These are phyloP conservation scores for Copromyces sp. DNA, from an alignment of 495 filamentous ascomycete genomes.

Conservation along the genomic window DNA sequence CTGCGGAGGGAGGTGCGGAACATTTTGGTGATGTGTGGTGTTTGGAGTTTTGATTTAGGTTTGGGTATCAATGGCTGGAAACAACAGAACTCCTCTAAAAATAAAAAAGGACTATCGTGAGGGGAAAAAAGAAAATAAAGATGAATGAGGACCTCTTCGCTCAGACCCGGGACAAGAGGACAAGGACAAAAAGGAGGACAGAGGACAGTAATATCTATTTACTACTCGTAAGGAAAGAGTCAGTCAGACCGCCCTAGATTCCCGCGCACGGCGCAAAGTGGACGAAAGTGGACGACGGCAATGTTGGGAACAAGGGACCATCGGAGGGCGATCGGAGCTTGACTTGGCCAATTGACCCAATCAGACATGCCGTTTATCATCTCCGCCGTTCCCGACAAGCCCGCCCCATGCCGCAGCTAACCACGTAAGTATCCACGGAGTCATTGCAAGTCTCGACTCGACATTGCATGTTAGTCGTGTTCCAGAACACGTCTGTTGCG, in stretches of 20 bases:
- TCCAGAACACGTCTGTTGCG: neutral
- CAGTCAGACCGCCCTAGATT: neutral
- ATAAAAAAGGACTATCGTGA: neutral
- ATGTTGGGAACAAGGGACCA: neutral
- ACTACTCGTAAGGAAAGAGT: neutral
- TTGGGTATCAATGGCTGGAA: neutral
- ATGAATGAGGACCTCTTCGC: neutral
- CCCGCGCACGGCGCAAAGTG: neutral
- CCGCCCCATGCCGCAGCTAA: neutral
- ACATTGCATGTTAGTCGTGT: neutral
- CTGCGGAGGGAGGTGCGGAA: conserved; percentile 8
- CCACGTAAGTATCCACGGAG: neutral
- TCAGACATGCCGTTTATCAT: conserved; percentile 6
- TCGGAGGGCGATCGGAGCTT: conserved; percentile 27
- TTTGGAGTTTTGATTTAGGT: neutral
- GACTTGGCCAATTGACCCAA: conserved; percentile 15
- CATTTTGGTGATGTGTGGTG: neutral
- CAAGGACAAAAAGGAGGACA: neutral
- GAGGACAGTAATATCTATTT: neutral
- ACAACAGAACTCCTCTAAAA: neutral
- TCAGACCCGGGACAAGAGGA: neutral
- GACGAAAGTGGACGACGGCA: neutral
- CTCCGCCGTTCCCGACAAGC: neutral
- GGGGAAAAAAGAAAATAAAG: neutral
- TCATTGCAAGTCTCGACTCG: neutral